Base-by-base conservation (phyloP, 208 protist species). In the Wallacemonas sp. region DNA sequence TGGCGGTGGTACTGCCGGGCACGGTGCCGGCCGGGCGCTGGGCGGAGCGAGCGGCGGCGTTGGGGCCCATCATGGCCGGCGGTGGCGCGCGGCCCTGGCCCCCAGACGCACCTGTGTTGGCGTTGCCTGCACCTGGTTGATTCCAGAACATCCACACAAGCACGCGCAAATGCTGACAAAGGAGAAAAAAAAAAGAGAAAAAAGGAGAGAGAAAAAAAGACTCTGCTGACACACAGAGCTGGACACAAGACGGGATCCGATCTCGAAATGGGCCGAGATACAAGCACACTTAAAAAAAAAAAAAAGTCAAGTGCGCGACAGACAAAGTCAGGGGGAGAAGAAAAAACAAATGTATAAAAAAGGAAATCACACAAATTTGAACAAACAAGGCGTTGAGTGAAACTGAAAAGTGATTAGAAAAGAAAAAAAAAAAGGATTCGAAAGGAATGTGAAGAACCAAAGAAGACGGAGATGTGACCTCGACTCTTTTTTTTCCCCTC, bases 111-210 rank as follows among this genome's bases (percentile, higher is more conserved):
- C 52, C 31, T 5, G 52, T 23, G 52, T 59, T 33, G 3, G 16
- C 7, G 18, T 26, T 55, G 26, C 26, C 26, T 11, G 22, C 48
- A 32, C 48, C 48, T 25, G 44, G 44, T 26, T 50, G 44, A 57
- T 57, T 57, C 52, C 52, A 59, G 32, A 42, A 59, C 52, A 59
- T 59, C 2, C n/a, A n/a, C n/a, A n/a, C n/a, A n/a, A n/a, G n/a
- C n/a, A n/a, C n/a, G n/a, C n/a, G n/a, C n/a, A n/a, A n/a, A n/a
- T n/a, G n/a, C n/a, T n/a, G n/a, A 18, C 2, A 42, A 2, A 38
- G 28, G 8, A 57, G n/a, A 12, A 22, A 38, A 4, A 57, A 67
- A 28, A 36, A 32, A 26, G 7, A 57, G 46, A 48, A 52, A 42
- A 57, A 32, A 59, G 45, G 36, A 33, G 25, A 67, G 11, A 57